phyloP scores from a whole-genome alignment of 2,329 filamentous ascomycete genomes.

The Cercospora janseana region DNA sequence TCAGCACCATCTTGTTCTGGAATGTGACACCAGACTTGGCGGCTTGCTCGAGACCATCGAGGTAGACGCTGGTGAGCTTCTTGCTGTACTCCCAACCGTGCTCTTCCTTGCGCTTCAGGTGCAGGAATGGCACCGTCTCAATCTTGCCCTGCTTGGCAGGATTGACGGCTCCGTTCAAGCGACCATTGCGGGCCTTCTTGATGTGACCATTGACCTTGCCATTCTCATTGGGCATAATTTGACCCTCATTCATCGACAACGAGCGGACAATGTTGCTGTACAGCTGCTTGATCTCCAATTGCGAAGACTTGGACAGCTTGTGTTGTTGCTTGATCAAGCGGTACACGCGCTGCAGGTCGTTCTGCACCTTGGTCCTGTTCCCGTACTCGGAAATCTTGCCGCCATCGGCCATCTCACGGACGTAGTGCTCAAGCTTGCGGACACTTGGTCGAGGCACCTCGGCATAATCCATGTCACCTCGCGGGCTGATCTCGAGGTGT shows the following conservation, averaged over 20 bases:
- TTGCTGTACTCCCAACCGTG: constrained; percentile 99
- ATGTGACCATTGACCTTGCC: constrained; percentile 61
- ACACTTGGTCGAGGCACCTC: constrained; percentile 84
- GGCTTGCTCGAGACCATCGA: constrained; percentile 86
- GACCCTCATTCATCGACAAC: constrained; percentile 94
- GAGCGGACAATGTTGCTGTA: constrained; percentile 94
- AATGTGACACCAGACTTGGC: constrained; percentile 86
- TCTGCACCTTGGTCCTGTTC: constrained; percentile 96
- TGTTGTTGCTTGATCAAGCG: constrained; percentile 98
- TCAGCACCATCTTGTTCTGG: constrained; percentile 90
- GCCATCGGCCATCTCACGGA: constrained; percentile 96
- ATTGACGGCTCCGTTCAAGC: constrained; percentile 46
- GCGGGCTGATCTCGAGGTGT: constrained; percentile 85
- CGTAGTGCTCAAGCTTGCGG: constrained; percentile 96
- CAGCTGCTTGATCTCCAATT: constrained; percentile 91
- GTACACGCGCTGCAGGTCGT: constrained; percentile 90
- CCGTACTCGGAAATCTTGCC: constrained; percentile 99
- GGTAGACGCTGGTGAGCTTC: constrained; percentile 89
- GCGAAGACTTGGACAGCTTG: constrained; percentile 92
- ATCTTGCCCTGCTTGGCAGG: constrained; percentile 75
- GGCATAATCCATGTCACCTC: constrained; percentile 88
- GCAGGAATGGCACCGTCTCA: constrained; percentile 95
- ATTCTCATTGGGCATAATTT: constrained; percentile 88
- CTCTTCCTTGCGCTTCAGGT: constrained; percentile 88
- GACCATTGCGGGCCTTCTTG: constrained; percentile 55